A percentile compares a stretch with the other conserved stretches of the same genome.
phyloP scores from a whole-genome alignment of 495 filamentous ascomycete species.

The Aspergillus cavernicola region DNA sequence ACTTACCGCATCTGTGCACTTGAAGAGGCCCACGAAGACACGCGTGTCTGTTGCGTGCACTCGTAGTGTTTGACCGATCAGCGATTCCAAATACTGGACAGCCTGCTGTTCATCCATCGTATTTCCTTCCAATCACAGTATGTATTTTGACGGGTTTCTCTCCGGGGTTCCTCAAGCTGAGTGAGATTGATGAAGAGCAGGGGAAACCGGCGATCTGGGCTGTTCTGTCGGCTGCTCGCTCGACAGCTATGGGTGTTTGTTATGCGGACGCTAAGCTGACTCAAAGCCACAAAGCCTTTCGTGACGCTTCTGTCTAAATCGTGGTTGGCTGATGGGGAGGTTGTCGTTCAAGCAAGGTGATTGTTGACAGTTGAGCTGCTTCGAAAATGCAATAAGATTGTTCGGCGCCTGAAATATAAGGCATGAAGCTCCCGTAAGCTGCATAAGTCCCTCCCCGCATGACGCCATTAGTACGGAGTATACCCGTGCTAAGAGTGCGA shows the following conservation, averaged over 20 bases:
- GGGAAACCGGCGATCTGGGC: conserved; percentile 8
- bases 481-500: too few species aligned
- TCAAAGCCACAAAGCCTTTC: not conserved
- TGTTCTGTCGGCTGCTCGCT: conserved; percentile 7
- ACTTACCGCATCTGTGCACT: conserved; percentile 86
- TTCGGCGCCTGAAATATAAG: not conserved
- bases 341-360: not conserved
- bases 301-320: not conserved
- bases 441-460: not conserved
- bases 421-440: not conserved
- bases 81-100: conserved; percentile 40
- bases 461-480: not conserved
- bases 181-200: not conserved
- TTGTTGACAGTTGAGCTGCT: not conserved
- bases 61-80: conserved; percentile 59
- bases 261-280: not conserved
- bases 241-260: not conserved
- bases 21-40: conserved; percentile 86
- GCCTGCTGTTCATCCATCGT: conserved; percentile 42
- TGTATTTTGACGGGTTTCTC: not conserved
- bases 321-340: conserved; percentile 2
- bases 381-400: not conserved
- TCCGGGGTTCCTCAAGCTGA: not conserved
- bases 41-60: conserved; percentile 79
- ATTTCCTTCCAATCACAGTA: conserved; percentile 7